These are phyloP conservation scores for Chalciporus piperatoides DNA, from an alignment of 1,284 basidiomycete species.

Conservation along the genomic window DNA sequence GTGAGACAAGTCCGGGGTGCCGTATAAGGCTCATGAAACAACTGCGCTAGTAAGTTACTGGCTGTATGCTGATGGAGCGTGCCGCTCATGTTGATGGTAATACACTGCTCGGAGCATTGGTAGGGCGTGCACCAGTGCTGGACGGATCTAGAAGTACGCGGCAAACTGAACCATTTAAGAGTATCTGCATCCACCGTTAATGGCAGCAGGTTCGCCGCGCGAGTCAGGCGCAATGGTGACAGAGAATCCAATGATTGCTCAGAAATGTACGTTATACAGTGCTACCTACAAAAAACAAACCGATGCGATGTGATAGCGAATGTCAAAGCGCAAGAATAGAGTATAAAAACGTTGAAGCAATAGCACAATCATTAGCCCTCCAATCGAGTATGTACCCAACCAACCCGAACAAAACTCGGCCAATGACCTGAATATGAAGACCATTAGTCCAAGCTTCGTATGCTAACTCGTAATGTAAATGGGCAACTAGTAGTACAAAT, in stretches of 20 bases:
- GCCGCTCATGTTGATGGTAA: slow-evolving; percentile 8
- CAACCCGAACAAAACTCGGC: slow-evolving; percentile 28
- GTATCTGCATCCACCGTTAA: too few relatives aligned
- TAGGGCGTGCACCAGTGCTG: slow-evolving; percentile 7
- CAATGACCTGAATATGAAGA: slow-evolving; percentile 24
- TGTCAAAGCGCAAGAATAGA: slow-evolving; percentile 31
- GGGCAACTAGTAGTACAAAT: slow-evolving; percentile 35
- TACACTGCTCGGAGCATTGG: not conserved
- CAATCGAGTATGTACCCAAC: slow-evolving; percentile 30
- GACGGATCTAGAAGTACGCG: slow-evolving; percentile 24
- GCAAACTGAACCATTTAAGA: not conserved
- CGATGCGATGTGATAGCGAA: slow-evolving; percentile 29
- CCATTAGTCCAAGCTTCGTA: slow-evolving; percentile 35
- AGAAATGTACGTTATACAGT: slow-evolving; percentile 26
- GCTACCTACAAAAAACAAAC: slow-evolving; percentile 30
- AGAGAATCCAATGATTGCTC: slow-evolving; percentile 7
- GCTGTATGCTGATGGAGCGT: not conserved
- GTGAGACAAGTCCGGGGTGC: slow-evolving; percentile 5
- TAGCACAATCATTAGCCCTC: slow-evolving; percentile 32
- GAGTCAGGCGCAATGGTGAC: not conserved
- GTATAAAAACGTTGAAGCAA: slow-evolving; percentile 26
- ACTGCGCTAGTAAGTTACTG: too few relatives aligned
- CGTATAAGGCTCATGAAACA: slow-evolving; percentile 10
- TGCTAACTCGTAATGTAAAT: slow-evolving; percentile 35
- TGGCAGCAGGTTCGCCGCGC: slow-evolving; percentile 6